A percentile compares a stretch with the other conserved stretches of the same genome.
phyloP scores from a whole-genome alignment of 352 stramenopile genomes.

The Phytopythium helicoides region DNA sequence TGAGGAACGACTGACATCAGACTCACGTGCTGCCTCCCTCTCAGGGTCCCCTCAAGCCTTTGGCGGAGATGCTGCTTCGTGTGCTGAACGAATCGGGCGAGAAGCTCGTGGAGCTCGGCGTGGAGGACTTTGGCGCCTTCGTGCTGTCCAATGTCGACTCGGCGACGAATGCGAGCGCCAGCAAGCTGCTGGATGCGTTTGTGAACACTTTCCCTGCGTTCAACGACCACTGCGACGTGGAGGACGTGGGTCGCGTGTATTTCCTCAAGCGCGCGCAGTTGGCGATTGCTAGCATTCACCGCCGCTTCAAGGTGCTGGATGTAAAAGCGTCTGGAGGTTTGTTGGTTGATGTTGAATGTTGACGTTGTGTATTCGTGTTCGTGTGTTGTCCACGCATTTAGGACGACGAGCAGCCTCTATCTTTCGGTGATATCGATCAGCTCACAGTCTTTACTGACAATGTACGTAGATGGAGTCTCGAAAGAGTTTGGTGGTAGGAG shows the following conservation, averaged over 20 bases:
- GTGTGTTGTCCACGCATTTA: slow-evolving; percentile 15
- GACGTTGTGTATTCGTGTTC: not conserved
- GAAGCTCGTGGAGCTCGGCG: slow-evolving; percentile 48
- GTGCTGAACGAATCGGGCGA: slow-evolving; percentile 59
- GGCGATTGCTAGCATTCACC: slow-evolving; percentile 43
- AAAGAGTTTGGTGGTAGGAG: not conserved
- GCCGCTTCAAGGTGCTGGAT: slow-evolving; percentile 70
- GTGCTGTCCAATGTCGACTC: slow-evolving; percentile 50
- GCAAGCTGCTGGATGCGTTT: slow-evolving; percentile 50
- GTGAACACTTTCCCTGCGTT: slow-evolving; percentile 66
- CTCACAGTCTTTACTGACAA: slow-evolving; percentile 73
- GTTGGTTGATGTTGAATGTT: not conserved
- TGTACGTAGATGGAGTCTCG: slow-evolving; percentile 15
- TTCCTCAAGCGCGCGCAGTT: slow-evolving; percentile 79
- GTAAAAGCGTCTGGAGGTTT: no score
- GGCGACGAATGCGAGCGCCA: slow-evolving; percentile 31
- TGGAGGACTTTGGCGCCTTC: slow-evolving; percentile 72
- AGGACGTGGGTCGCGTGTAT: slow-evolving; percentile 42
- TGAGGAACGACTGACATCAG: not conserved
- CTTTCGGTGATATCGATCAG: slow-evolving; percentile 59
- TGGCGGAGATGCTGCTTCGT: slow-evolving; percentile 61
- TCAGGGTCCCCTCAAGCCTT: slow-evolving; percentile 62
- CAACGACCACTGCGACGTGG: slow-evolving; percentile 55
- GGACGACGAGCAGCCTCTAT: slow-evolving; percentile 43
- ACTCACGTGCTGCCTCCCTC: no score